These are phyloP conservation scores for Dactylis glomerata DNA, from an alignment of 176 grass and related monocot genomes.

Conservation along the genomic window DNA sequence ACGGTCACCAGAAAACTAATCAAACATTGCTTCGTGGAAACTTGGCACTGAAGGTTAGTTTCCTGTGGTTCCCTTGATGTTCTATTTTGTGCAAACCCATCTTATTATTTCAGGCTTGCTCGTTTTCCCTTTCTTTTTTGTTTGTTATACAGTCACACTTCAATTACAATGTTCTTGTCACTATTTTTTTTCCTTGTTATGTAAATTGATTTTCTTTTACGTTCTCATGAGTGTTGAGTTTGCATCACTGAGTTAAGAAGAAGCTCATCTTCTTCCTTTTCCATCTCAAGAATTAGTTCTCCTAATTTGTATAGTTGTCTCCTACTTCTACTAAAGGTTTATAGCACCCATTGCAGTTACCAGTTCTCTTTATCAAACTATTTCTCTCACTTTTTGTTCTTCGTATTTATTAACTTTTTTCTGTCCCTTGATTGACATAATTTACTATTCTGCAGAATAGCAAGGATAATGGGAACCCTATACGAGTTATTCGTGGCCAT, in stretches of 20 bases:
- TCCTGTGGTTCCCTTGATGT: not conserved
- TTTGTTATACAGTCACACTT: slow-evolving; percentile 4
- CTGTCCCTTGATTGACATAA: not conserved
- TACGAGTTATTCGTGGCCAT: slow-evolving; percentile 69
- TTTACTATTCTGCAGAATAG: slow-evolving; percentile 50
- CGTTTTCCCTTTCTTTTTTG: not conserved
- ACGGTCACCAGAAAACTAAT: slow-evolving; percentile 39
- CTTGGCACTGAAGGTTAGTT: slow-evolving; percentile 70
- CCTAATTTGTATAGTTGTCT: not conserved
- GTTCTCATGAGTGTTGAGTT: not conserved
- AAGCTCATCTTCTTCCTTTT: not conserved
- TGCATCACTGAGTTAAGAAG: not conserved
- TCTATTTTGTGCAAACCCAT: not conserved
- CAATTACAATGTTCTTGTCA: not conserved
- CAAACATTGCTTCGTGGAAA: slow-evolving; percentile 63
- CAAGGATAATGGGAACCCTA: slow-evolving; percentile 37
- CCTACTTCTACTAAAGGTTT: not conserved
- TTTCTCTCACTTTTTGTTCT: not conserved
- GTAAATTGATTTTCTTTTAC: not conserved
- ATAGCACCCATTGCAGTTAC: not conserved
- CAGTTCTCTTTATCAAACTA: not conserved
- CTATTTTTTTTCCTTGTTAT: not conserved
- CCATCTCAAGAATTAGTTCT: not conserved
- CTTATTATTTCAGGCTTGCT: not conserved
- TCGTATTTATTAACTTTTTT: not conserved